Evolutionary conservation across 2,329 filamentous ascomycete genomes (phyloP).

Genomic region (Trichophyton verrucosum): DNA sequence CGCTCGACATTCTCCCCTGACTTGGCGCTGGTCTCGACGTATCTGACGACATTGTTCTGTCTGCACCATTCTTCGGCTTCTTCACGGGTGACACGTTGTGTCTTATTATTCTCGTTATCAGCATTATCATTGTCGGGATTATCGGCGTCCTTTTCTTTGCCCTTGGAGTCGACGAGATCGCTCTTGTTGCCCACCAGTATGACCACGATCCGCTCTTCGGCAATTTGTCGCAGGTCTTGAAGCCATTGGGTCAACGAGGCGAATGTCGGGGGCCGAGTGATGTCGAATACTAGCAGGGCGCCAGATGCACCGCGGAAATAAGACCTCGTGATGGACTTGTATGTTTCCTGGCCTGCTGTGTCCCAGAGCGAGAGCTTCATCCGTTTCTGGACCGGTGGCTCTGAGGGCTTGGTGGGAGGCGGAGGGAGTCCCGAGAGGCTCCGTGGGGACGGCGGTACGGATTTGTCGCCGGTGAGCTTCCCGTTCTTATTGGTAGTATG

Average conservation of each 20-base stretch:
- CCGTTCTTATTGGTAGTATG: conserved; percentile 3
- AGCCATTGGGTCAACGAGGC: conserved; percentile 85
- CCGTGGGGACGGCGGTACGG: conserved; percentile 11
- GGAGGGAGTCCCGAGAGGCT: conserved; percentile 21
- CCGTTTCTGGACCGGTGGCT: conserved; percentile 46
- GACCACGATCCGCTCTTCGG: conserved; percentile 88
- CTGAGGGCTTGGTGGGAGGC: conserved; percentile 23
- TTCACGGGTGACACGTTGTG: conserved; percentile 64
- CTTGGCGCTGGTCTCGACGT: conserved; percentile 94
- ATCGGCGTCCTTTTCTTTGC: not conserved
- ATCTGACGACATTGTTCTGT: conserved; percentile 74
- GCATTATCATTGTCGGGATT: conserved; percentile 5
- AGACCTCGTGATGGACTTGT: conserved; percentile 87
- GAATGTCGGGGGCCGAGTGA: conserved; percentile 75
- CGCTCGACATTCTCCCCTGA: conserved; percentile 87
- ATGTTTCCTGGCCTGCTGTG: conserved; percentile 92
- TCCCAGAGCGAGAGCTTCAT: conserved; percentile 96
- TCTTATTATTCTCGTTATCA: conserved; percentile 19
- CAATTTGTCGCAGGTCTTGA: conserved; percentile 83
- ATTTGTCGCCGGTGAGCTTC: conserved; percentile 11
- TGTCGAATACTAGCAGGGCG: conserved; percentile 85
- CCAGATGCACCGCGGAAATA: conserved; percentile 78
- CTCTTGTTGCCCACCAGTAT: conserved; percentile 92
- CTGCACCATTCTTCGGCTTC: conserved; percentile 87
- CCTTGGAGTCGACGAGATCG: conserved; percentile 52